Evolutionary conservation across 495 filamentous ascomycete species (phyloP), one percentile per base, ranked within the genome.

Genomic region (Penicillium soppii): DNA sequence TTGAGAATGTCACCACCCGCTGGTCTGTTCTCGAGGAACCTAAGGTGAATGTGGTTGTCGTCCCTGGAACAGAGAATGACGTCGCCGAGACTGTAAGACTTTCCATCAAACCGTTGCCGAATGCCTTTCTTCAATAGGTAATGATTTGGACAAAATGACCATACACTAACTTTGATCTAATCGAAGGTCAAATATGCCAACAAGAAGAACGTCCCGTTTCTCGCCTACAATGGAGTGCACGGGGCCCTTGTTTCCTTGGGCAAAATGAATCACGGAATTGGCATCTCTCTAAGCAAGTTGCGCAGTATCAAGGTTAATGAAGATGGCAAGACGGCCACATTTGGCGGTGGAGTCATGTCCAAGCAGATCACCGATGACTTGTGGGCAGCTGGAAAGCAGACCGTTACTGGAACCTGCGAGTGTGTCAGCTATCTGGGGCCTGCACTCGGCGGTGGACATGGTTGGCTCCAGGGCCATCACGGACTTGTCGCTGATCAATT

Each of bases 401-500:
- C 61, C 62, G 75, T 78, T 0, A 81, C 80, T 16, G 82, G 82
- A 35, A 68, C 63, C 5, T 82, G 80, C 43, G 73, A 82, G 54
- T 86, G 82, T 57, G 76, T 79, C 26, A 72, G 77, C 51, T 61
- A 71, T 47, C 53, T 84, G 2, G 82, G 81, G 5, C 78, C 80
- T 9, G 75, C 66, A 0, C 77, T 87, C 10, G 84, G 85, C 17
- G 84, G 82, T 45, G 84, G 84, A 21, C 79, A 84, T 54, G 83
- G 85, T 19, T 73, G 69, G 57, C 72, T 82, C 7, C 77, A 84
- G 62, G 83, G 84, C 15, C 69, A 67, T 30, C 63, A 85, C 58
- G 84, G 85, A 1, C 73, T 88, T 22, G 51, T 85, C n/a, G 64
- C 75, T 7, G 84, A 88, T 47, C 73, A 81, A 38, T 72, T 84